A percentile compares a stretch with the other conserved stretches of the same genome.
Conservation (phyloP, 441 rosid genomes). For the Bocquillonia castaneifolia region DNA sequence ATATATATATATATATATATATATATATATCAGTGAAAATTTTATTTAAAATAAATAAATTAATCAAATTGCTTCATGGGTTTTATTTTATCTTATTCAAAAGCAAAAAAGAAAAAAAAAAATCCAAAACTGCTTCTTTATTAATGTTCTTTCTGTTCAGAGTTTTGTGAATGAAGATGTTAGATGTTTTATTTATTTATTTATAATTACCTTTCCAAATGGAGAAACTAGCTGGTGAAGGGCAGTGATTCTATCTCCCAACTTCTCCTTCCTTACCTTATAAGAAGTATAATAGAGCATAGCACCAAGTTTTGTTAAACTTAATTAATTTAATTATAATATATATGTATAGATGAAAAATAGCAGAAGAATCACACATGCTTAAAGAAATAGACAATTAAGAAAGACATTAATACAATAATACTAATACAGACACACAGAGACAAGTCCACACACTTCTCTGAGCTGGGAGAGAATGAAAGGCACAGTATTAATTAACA, state of each 20-base stretch:
- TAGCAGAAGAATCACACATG: conserved; percentile 35
- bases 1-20: background rate
- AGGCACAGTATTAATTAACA: background rate
- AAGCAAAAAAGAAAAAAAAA: background rate
- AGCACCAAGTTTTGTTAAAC: conserved; percentile 10
- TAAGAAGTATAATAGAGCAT: background rate
- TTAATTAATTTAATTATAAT: conserved; percentile 13
- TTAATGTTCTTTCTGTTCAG: conserved; percentile 19
- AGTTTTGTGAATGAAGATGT: background rate
- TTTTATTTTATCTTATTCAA: conserved; percentile 24
- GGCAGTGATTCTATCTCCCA: conserved; percentile 88
- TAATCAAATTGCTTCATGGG: conserved; percentile 21
- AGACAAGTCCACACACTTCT: background rate
- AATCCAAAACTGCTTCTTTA: conserved; percentile 6
- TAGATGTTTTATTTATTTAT: background rate
- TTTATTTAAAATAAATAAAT: background rate
- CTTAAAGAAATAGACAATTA: conserved; percentile 33
- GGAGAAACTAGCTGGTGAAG: conserved; percentile 98
- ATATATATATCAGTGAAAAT: background rate
- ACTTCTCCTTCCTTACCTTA: conserved; percentile 93
- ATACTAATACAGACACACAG: conserved; percentile 1
- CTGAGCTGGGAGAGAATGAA: conserved; percentile 4
- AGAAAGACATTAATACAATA: conserved; percentile 32
- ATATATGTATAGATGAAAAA: conserved; percentile 14
- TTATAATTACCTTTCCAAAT: conserved; percentile 97